A percentile compares a stretch with the other conserved stretches of the same genome.
phyloP scores from a whole-genome alignment of 2,329 filamentous ascomycete genomes.

The Penicillium sp. region DNA sequence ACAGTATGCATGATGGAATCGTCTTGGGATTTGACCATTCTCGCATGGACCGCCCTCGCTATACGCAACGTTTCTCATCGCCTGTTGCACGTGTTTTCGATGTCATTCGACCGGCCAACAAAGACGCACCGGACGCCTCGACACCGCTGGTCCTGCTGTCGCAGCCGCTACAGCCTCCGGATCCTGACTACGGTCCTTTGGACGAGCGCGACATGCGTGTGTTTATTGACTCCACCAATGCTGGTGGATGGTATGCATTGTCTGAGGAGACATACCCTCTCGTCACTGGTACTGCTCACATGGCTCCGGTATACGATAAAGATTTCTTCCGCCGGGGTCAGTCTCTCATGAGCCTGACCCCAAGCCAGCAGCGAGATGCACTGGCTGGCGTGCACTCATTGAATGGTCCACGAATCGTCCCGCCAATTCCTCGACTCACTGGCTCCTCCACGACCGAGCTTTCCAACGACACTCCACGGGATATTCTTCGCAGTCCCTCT shows the following conservation, averaged over 20 bases:
- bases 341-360: conserved; percentile 38
- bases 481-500: conserved; percentile 35
- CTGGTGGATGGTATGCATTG: conserved; percentile 91
- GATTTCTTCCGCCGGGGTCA: conserved; percentile 45
- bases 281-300: conserved; percentile 67
- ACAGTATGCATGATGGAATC: conserved; percentile 78
- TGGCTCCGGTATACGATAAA: conserved; percentile 57
- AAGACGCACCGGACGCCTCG: conserved; percentile 57
- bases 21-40: conserved; percentile 76
- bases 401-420: conserved; percentile 44
- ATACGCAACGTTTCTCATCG: conserved; percentile 67
- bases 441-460: conserved; percentile 35
- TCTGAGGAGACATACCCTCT: conserved; percentile 83
- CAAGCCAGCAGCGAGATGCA: conserved; percentile 55
- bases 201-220: conserved; percentile 63
- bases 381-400: conserved; percentile 71
- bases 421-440: conserved; percentile 47
- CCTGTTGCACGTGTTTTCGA: conserved; percentile 89
- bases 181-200: conserved; percentile 41
- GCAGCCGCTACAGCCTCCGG: conserved; percentile 69
- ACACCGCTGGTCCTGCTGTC: conserved; percentile 80
- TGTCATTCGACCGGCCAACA: conserved; percentile 70
- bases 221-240: conserved; percentile 81
- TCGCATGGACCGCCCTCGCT: conserved; percentile 55
- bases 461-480: conserved; percentile 40